Evolutionary conservation across 345 rosid species (phyloP).

Genomic region (Gossypium arboreum): DNA sequence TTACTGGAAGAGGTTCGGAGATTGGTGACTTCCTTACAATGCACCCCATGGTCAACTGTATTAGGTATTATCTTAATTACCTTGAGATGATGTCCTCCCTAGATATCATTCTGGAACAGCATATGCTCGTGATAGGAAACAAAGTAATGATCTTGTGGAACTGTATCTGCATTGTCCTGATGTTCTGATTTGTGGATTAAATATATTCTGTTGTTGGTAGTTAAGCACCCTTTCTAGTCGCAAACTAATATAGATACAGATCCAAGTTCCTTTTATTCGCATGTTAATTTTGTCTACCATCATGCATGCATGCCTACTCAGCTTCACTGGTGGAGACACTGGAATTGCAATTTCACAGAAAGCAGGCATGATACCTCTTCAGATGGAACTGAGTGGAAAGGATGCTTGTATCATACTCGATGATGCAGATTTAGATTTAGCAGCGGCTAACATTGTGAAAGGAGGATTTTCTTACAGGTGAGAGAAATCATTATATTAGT

Average conservation of each 20-base stretch:
- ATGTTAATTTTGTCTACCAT: neutral
- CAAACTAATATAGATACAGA: neutral
- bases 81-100: neutral
- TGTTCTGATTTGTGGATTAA: neutral
- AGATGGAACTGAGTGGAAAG: constrained; percentile 97
- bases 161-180: neutral
- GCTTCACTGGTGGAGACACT: constrained; percentile 97
- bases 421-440: constrained; percentile 93
- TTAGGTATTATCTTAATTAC: constrained; percentile 44
- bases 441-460: constrained; percentile 80
- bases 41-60: constrained; percentile 95
- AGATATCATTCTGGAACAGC: neutral
- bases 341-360: constrained; percentile 87
- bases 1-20: constrained; percentile 95
- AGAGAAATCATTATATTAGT: neutral
- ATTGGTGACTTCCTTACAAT: constrained; percentile 96
- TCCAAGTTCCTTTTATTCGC: neutral
- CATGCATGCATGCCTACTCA: constrained; percentile 16
- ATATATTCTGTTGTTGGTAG: neutral
- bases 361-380: constrained; percentile 94
- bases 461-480: constrained; percentile 96
- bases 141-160: neutral
- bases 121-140: neutral
- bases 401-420: constrained; percentile 96
- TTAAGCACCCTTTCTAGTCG: neutral